phyloP scores from a whole-genome alignment of 768 basidiomycete species.

The Pulveroboletus sp. region DNA sequence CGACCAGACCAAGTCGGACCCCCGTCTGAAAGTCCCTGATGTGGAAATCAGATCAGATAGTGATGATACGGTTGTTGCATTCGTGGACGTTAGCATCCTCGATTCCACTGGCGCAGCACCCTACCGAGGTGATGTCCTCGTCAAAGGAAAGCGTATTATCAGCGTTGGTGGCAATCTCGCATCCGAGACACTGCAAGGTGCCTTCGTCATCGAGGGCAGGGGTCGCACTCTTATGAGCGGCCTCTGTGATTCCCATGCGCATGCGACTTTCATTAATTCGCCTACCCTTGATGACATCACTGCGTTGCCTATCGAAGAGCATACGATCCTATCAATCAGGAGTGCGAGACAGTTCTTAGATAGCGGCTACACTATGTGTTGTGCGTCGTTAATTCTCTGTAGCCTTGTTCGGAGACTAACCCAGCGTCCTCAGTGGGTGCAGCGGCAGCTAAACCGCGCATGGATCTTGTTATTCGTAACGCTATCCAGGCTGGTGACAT shows the following conservation, averaged over 20 bases:
- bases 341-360: conserved; percentile 33
- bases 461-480: conserved; percentile 32
- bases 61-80: conserved; percentile 20
- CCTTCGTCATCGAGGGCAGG: conserved; percentile 25
- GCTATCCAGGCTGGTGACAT: conserved; percentile 33
- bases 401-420: not conserved
- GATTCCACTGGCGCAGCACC: conserved; percentile 33
- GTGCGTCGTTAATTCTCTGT: conserved; percentile 7
- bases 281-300: conserved; percentile 28
- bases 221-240: conserved; percentile 36
- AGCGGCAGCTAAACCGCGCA: conserved; percentile 31
- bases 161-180: conserved; percentile 25
- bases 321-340: conserved; percentile 27
- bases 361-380: conserved; percentile 37
- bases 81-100: conserved; percentile 31
- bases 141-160: conserved; percentile 28
- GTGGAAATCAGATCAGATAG: conserved; percentile 22
- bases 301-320: conserved; percentile 29
- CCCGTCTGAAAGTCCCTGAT: conserved; percentile 19
- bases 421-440: conserved; percentile 25
- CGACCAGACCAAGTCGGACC: conserved; percentile 18
- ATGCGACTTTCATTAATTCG: conserved; percentile 30
- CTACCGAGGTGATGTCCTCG: conserved; percentile 32
- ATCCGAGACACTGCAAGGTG: conserved; percentile 17
- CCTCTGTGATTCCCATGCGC: conserved; percentile 34